Conservation (phyloP, 495 filamentous ascomycete species). For the Wilcoxina mikolae region DNA sequence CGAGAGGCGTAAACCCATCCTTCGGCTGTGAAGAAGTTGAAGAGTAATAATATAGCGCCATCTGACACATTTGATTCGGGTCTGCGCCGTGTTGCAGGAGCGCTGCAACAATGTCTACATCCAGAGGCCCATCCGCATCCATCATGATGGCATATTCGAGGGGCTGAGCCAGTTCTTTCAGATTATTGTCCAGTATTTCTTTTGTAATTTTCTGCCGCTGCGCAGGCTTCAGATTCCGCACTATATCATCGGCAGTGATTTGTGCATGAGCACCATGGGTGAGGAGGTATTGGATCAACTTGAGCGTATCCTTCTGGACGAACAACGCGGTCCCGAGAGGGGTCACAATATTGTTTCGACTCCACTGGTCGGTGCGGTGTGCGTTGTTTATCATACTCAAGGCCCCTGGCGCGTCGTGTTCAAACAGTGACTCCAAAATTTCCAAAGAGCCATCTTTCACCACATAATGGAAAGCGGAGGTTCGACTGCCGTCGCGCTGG, state of each 20-base stretch:
- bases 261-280: slow-evolving; percentile 45
- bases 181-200: slow-evolving; percentile 2
- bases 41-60: background rate
- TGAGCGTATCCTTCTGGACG: slow-evolving; percentile 36
- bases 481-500: slow-evolving; percentile 34
- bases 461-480: slow-evolving; percentile 42
- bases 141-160: slow-evolving; percentile 17
- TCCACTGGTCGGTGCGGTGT: slow-evolving; percentile 21
- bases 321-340: slow-evolving; percentile 41
- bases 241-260: slow-evolving; percentile 31
- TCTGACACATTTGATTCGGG: background rate
- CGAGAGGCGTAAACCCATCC: slow-evolving; percentile 38
- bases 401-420: slow-evolving; percentile 45
- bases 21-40: background rate
- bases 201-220: background rate
- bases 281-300: slow-evolving; percentile 42
- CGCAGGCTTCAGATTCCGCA: slow-evolving; percentile 23
- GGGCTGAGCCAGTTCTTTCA: background rate
- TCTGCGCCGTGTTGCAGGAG: slow-evolving; percentile 20
- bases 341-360: slow-evolving; percentile 18
- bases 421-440: slow-evolving; percentile 43
- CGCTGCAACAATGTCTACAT: slow-evolving; percentile 17
- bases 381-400: slow-evolving; percentile 51
- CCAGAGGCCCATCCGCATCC: background rate
- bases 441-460: slow-evolving; percentile 33